These are phyloP conservation scores for Colletotrichum orbiculare DNA, from an alignment of 2,329 filamentous ascomycete species.

Conservation along the genomic window DNA sequence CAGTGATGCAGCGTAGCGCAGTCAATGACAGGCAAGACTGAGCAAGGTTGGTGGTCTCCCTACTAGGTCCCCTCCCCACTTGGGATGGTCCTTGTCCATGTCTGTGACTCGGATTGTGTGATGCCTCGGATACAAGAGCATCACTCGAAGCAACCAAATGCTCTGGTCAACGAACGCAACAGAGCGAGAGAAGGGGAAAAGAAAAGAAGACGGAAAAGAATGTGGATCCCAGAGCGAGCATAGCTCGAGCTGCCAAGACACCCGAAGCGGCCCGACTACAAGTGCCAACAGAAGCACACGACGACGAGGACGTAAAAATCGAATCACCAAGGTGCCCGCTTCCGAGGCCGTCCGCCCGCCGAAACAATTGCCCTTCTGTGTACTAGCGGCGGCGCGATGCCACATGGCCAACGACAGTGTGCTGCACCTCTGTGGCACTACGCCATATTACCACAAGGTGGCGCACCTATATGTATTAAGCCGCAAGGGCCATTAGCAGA, in stretches of 20 bases:
- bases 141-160: no score
- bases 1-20: neutral
- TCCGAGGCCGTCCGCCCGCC: slow-evolving; percentile 7
- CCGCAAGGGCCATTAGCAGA: no score
- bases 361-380: slow-evolving; percentile 32
- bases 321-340: slow-evolving; percentile 6
- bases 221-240: no score
- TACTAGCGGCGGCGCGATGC: slow-evolving; percentile 26
- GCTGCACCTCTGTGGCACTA: no score
- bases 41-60: neutral
- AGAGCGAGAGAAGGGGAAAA: no score
- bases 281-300: neutral
- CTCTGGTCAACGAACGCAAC: no score
- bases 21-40: no score
- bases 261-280: neutral
- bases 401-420: slow-evolving; percentile 19
- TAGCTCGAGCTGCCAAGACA: no score
- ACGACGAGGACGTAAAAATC: neutral
- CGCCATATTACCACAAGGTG: no score
- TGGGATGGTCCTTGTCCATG: slow-evolving; percentile 7
- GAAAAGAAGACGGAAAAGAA: no score
- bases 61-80: slow-evolving; percentile 15
- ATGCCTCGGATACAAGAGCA: no score
- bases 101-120: neutral
- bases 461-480: no score